Evolutionary conservation across 2,329 filamentous ascomycete species (phyloP).

Genomic region (Amylocarpus encephaloides): DNA sequence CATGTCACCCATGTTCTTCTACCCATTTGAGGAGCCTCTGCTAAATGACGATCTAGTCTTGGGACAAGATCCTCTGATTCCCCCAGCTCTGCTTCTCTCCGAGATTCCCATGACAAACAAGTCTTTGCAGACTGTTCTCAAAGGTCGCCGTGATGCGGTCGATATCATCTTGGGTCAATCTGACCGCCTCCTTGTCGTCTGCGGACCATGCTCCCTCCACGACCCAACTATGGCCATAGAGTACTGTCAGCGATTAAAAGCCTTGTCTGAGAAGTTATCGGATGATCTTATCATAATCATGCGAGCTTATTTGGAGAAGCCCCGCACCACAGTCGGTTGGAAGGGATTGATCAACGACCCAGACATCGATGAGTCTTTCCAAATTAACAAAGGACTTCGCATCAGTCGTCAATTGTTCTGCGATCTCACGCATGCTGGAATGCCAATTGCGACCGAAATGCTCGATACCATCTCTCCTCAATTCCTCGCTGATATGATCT

Average conservation of each 20-base stretch:
- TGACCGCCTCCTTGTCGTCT: conserved; percentile 88
- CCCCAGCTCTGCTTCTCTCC: conserved; percentile 76
- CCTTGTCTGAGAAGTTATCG: conserved; percentile 70
- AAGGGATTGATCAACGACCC: conserved; percentile 99
- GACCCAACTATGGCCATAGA: conserved; percentile 83
- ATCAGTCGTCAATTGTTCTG: conserved; percentile 90
- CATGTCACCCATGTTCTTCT: not conserved
- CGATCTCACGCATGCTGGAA: conserved; percentile 77
- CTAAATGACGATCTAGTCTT: conserved; percentile 53
- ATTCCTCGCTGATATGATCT: conserved; percentile 94
- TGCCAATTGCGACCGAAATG: conserved; percentile 98
- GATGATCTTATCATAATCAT: conserved; percentile 88
- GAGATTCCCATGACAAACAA: conserved; percentile 69
- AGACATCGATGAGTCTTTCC: conserved; percentile 92
- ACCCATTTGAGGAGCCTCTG: not conserved
- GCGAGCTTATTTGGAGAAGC: conserved; percentile 98
- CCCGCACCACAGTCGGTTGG: conserved; percentile 96
- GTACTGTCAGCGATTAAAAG: conserved; percentile 75
- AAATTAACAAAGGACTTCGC: conserved; percentile 97
- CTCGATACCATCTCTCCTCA: conserved; percentile 97
- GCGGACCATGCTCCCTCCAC: conserved; percentile 95
- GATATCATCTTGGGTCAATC: conserved; percentile 31
- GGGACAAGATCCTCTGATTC: conserved; percentile 89
- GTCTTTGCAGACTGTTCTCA: conserved; percentile 62
- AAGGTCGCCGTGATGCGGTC: conserved; percentile 57